Percentiles rank a stretch among this genome's conserved stretches.
Conservation (phyloP, 495 filamentous ascomycete species). For the Patellaria atrata region DNA sequence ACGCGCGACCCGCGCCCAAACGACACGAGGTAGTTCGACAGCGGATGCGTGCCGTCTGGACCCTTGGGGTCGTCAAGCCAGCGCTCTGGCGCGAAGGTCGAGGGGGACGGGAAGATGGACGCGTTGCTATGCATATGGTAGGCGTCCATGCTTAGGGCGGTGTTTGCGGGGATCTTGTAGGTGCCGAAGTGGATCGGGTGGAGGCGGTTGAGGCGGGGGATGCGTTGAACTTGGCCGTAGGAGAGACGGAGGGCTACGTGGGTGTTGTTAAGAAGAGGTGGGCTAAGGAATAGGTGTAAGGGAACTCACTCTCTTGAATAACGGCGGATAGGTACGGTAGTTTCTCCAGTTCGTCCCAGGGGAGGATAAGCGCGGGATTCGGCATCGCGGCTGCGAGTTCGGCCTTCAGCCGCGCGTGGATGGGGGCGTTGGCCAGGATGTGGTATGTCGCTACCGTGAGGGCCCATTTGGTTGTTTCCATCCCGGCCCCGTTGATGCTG, state of each 20-base stretch:
- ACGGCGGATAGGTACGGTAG: constrained; percentile 25
- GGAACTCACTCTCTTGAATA: constrained; percentile 22
- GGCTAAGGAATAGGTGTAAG: not conserved
- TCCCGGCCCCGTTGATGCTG: constrained; percentile 25
- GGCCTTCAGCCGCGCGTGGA: constrained; percentile 8
- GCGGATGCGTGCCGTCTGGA: constrained; percentile 2
- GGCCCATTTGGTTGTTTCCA: constrained; percentile 24
- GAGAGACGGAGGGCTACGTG: not conserved
- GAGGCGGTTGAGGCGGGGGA: constrained; percentile 4
- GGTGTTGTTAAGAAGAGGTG: not conserved
- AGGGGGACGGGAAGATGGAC: constrained; percentile 9
- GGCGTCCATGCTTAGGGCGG: constrained; percentile 3
- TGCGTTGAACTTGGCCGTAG: not conserved
- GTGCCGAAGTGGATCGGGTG: constrained; percentile 1
- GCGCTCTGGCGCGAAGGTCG: constrained; percentile 13
- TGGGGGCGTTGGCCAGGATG: constrained; percentile 18
- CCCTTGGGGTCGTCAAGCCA: no score
- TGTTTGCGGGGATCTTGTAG: constrained; percentile 3
- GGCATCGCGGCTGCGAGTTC: constrained; percentile 12
- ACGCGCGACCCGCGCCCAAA: constrained; percentile 16
- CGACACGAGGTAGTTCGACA: constrained; percentile 15
- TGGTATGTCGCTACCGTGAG: constrained; percentile 23
- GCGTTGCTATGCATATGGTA: constrained; percentile 9
- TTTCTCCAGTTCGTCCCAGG: constrained; percentile 22
- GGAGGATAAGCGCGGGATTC: constrained; percentile 11